phyloP scores from a whole-genome alignment of 106 monocot species.

The Phalaenopsis equestris region DNA sequence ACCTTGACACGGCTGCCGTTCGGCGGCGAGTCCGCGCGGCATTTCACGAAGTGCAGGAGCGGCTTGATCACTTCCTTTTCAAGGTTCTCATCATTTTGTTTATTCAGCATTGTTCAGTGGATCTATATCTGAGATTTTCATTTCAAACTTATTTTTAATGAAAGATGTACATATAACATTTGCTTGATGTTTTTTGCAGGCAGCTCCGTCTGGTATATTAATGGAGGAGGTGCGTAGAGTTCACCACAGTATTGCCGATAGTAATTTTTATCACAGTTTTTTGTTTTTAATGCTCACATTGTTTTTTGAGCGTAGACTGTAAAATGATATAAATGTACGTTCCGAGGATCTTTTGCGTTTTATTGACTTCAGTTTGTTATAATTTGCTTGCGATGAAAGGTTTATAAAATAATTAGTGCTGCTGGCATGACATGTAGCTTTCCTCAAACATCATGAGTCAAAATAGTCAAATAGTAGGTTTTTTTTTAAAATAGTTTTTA shows the following conservation, averaged over 20 bases:
- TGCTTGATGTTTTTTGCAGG: constrained; percentile 28
- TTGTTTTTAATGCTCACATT: neutral
- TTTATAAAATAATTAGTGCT: neutral
- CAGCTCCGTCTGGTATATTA: constrained; percentile 57
- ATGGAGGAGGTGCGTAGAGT: constrained; percentile 58
- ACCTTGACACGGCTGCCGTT: constrained; percentile 51
- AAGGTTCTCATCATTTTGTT: constrained; percentile 31
- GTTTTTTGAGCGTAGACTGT: neutral
- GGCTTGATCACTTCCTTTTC: constrained; percentile 86
- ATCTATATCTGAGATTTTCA: neutral
- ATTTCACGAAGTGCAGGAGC: constrained; percentile 44
- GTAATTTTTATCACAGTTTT: neutral
- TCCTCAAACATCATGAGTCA: neutral
- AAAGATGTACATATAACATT: neutral
- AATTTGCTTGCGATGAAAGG: neutral
- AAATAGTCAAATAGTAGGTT: neutral
- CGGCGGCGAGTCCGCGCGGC: constrained; percentile 57
- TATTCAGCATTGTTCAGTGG: neutral
- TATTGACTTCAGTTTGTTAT: constrained; percentile 1
- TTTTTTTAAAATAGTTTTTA: neutral
- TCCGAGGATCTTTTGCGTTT: neutral
- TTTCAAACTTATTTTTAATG: neutral
- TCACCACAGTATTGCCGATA: neutral
- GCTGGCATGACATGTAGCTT: neutral
- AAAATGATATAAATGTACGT: neutral